Conservation (phyloP, 805 yeast species). For the Ogataea methylovora region DNA sequence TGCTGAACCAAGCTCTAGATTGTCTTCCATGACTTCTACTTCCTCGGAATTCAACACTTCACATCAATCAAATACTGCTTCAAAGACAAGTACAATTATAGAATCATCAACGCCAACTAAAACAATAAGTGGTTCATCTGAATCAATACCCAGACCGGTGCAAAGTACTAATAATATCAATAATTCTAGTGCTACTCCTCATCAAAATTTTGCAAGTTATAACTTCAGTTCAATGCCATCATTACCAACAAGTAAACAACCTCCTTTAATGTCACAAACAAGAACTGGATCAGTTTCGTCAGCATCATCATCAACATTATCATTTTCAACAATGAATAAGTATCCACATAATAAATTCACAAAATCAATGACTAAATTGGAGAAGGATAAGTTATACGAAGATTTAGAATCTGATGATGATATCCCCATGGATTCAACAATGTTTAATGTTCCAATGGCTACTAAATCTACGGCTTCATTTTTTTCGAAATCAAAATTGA, state of each 20-base stretch:
- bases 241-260: background rate
- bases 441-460: conserved; percentile 50
- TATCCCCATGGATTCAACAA: conserved; percentile 30
- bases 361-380: conserved; percentile 14
- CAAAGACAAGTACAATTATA: too few relatives aligned
- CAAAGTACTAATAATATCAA: too few relatives aligned
- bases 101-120: too few relatives aligned
- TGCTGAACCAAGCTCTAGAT: too few relatives aligned
- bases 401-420: conserved; percentile 28
- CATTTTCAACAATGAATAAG: background rate
- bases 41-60: too few relatives aligned
- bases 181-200: background rate
- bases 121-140: too few relatives aligned
- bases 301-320: background rate
- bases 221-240: conserved; percentile 13
- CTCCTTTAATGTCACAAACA: background rate
- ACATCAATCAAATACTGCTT: too few relatives aligned
- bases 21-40: too few relatives aligned
- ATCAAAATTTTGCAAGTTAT: conserved; percentile 4
- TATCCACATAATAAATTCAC: conserved; percentile 1
- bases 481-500: too few relatives aligned
- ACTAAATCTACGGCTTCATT: conserved; percentile 23
- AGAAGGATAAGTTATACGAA: conserved; percentile 22
- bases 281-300: background rate
- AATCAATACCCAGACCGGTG: too few relatives aligned